A percentile compares a stretch with the other conserved stretches of the same genome.
Conservation (phyloP, 768 basidiomycete genomes). For the Mycena rebaudengoi region DNA sequence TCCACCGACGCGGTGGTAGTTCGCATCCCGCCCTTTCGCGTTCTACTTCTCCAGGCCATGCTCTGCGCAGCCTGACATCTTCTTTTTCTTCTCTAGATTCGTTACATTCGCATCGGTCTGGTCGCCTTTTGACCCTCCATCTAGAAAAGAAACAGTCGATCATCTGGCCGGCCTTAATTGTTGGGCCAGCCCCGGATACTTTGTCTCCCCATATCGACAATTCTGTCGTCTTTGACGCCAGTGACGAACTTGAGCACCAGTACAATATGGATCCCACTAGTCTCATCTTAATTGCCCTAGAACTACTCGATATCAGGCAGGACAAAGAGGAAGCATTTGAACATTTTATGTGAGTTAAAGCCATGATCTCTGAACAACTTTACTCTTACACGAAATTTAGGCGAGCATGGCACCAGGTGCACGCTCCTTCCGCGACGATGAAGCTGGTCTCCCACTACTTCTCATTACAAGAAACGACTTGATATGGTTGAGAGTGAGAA, state of each 20-base stretch:
- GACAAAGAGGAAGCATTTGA: slow-evolving; percentile 84
- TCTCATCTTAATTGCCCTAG: slow-evolving; percentile 73
- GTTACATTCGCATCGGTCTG: slow-evolving; percentile 61
- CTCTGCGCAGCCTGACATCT: slow-evolving; percentile 66
- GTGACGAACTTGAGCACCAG: slow-evolving; percentile 62
- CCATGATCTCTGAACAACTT: neutral
- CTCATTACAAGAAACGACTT: slow-evolving; percentile 59
- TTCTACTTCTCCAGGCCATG: slow-evolving; percentile 64
- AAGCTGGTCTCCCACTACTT: slow-evolving; percentile 79
- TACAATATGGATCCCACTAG: slow-evolving; percentile 92
- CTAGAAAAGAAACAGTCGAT: slow-evolving; percentile 81
- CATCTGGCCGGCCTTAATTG: slow-evolving; percentile 85
- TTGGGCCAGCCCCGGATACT: slow-evolving; percentile 74
- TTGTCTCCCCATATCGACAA: slow-evolving; percentile 61
- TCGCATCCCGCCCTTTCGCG: slow-evolving; percentile 56
- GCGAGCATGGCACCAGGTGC: slow-evolving; percentile 84
- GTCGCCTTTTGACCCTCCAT: slow-evolving; percentile 80
- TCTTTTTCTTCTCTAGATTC: slow-evolving; percentile 85
- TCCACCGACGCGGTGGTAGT: slow-evolving; percentile 36
- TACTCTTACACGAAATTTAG: slow-evolving; percentile 44
- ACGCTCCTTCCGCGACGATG: slow-evolving; percentile 79
- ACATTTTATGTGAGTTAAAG: slow-evolving; percentile 71
- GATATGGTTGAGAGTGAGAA: slow-evolving; percentile 45
- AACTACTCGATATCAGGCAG: slow-evolving; percentile 77
- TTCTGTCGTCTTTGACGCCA: slow-evolving; percentile 62